Evolutionary conservation across 2,329 filamentous ascomycete genomes (phyloP), one percentile per base, ranked within the genome.

Genomic region (Hansfordia pulvinata): DNA sequence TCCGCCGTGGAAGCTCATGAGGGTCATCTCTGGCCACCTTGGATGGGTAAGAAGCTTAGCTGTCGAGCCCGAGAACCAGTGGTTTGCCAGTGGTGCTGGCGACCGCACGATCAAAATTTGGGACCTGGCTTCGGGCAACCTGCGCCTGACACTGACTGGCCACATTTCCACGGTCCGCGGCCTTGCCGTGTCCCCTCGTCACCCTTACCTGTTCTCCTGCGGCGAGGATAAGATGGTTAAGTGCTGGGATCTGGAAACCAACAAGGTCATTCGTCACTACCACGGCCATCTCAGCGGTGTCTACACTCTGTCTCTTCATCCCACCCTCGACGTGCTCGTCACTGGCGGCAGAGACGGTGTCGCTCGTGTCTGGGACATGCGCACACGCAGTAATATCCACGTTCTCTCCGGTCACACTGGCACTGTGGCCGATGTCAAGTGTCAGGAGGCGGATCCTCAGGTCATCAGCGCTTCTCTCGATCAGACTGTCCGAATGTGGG

Each of bases 191-290:
- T 93, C 84, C 12, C 82, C 86, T 10, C 66, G 90, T 24, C 90
- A 98, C 55, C 92, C 90, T 0, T 98, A 98, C 47, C 68, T 98
- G 8, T 98, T 98, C 54, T 93, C 85, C 8, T 98, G 90, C 46
- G 92, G 84, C 31, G 90, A 98, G 54, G 90, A 98, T 52, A 98
- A 98, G 62, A 94, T 94, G 86, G 90, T 98, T 35, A 98, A 98
- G 56, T 98, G 90, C 58, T 98, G 90, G 90, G 90, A 98, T 58
- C 60, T 98, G 38, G 90, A 98, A 54, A 94, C 88, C n/a, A 98
- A 98, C 61, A 94, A 94, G 54, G 90, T 98, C 33, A 94, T 96
- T 46, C 73, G 88, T 20, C 85, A 94, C 54, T 98, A 96, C 52
- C 90, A 98, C 50, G 92, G 92, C 11, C 90, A 98, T 56, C 61